Percentiles rank a stretch among this genome's conserved stretches.
Evolutionary conservation across 2,329 filamentous ascomycete genomes (phyloP).

Genomic region (Scedosporium dehoogii): DNA sequence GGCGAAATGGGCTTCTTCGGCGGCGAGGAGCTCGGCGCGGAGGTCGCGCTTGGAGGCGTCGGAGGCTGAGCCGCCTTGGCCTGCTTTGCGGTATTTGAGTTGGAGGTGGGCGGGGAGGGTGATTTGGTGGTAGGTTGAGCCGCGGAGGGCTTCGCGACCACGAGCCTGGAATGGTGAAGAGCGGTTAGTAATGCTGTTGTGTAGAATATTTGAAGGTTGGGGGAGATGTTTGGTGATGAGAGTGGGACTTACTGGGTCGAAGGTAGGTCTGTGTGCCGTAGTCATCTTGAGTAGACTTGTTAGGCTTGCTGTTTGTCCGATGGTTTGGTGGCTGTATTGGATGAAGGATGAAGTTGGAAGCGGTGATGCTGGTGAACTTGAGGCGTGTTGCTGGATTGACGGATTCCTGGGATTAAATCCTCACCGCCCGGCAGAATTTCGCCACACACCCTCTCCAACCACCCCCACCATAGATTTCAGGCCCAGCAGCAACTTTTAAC

Average conservation of each 20-base stretch:
- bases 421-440: constrained; percentile 43
- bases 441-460: background rate
- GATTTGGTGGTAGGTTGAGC: constrained; percentile 91
- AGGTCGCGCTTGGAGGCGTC: constrained; percentile 65
- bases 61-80: constrained; percentile 71
- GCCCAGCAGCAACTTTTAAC: constrained; percentile 4
- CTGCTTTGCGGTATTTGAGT: constrained; percentile 78
- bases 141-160: constrained; percentile 89
- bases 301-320: background rate
- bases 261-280: constrained; percentile 75
- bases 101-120: constrained; percentile 88
- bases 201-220: constrained; percentile 3
- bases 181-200: constrained; percentile 11
- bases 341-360: background rate
- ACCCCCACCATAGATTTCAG: constrained; percentile 12
- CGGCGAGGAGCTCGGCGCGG: constrained; percentile 77
- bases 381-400: background rate
- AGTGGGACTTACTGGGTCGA: constrained; percentile 64
- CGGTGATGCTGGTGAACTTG: background rate
- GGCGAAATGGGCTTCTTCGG: constrained; percentile 78
- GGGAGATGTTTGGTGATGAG: background rate
- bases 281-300: constrained; percentile 41
- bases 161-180: constrained; percentile 51
- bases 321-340: background rate
- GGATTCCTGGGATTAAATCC: background rate